These are phyloP conservation scores for Neopestalotiopsis clavispora DNA, from an alignment of 2,329 filamentous ascomycete species.

Conservation along the genomic window DNA sequence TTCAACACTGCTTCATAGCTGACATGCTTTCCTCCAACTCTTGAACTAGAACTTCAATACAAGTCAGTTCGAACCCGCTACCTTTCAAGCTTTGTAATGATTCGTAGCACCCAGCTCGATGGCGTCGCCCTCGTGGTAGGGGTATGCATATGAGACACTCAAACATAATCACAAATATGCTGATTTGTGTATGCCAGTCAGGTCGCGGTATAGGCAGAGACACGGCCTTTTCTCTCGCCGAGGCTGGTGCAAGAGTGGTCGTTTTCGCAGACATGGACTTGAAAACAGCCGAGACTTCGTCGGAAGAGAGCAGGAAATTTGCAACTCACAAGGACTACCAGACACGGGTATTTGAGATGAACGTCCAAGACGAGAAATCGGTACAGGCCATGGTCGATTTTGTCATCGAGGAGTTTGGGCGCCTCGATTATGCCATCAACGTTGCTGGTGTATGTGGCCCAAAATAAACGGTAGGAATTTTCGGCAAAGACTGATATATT, in stretches of 20 bases:
- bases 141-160: no score
- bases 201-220: constrained; percentile 28
- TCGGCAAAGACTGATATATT: neutral
- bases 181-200: constrained; percentile 8
- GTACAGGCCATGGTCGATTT: neutral
- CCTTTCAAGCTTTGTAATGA: no score
- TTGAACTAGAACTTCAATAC: no score
- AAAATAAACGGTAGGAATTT: neutral
- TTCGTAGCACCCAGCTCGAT: no score
- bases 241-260: constrained; percentile 25
- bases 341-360: neutral
- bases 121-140: no score
- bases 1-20: no score
- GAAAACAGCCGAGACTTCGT: constrained; percentile 20
- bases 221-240: constrained; percentile 26
- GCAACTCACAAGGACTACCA: constrained; percentile 24
- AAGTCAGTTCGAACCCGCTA: no score
- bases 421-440: neutral
- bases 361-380: neutral
- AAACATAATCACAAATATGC: no score
- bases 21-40: no score
- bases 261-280: constrained; percentile 28
- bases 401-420: neutral
- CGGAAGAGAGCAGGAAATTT: constrained; percentile 26
- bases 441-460: neutral